phyloP scores from a whole-genome alignment of 441 rosid species.

The Corymbia citriodora region DNA sequence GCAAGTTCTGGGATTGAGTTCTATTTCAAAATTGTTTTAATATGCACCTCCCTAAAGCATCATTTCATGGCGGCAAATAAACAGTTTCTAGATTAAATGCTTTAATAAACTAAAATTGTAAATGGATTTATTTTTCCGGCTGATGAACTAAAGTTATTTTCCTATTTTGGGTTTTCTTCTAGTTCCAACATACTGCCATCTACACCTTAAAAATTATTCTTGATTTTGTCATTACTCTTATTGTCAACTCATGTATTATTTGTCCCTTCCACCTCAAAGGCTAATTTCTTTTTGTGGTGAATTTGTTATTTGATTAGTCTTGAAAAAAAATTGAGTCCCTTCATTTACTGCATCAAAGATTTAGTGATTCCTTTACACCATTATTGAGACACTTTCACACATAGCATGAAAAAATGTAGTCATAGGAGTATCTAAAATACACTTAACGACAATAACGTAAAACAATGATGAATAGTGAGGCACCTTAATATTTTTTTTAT shows the following conservation, averaged over 20 bases:
- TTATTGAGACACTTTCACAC: not conserved
- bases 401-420: not conserved
- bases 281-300: not conserved
- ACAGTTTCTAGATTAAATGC: not conserved
- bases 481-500: not conserved
- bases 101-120: too few relatives aligned
- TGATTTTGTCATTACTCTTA: not conserved
- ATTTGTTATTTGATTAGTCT: not conserved
- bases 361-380: not conserved
- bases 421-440: not conserved
- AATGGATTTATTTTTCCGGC: too few relatives aligned
- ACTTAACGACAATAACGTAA: not conserved
- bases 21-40: too few relatives aligned
- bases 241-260: not conserved
- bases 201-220: not conserved
- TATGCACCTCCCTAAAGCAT: not conserved
- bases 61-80: not conserved
- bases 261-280: not conserved
- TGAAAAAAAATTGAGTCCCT: not conserved
- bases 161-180: not conserved
- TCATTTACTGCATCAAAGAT: not conserved
- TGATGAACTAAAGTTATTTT: not conserved
- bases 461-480: not conserved
- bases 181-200: not conserved
- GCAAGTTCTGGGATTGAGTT: too few relatives aligned